These are phyloP conservation scores for Wallacemonas sp. DNA, from an alignment of 208 protist species.

Conservation along the genomic window DNA sequence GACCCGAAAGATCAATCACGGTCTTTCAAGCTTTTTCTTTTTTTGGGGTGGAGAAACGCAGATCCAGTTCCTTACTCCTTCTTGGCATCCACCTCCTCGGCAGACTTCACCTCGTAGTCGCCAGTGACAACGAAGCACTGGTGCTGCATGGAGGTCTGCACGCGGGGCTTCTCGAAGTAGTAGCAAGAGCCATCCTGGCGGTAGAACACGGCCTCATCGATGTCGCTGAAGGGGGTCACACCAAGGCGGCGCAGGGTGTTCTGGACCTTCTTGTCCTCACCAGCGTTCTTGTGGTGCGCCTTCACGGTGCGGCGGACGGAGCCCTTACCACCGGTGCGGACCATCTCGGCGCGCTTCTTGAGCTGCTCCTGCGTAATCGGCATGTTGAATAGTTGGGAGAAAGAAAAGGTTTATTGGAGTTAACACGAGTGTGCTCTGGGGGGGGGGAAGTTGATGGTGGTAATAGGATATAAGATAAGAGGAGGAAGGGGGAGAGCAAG, in stretches of 20 bases:
- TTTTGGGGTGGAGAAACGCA: too few species aligned
- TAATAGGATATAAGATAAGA: slow-evolving; percentile 22
- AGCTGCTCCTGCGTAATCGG: slow-evolving; percentile 83
- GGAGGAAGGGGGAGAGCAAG: slow-evolving; percentile 5
- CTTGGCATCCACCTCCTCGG: slow-evolving; percentile 67
- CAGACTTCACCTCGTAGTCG: slow-evolving; percentile 76
- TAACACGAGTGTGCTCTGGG: slow-evolving; percentile 15
- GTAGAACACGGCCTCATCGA: slow-evolving; percentile 98
- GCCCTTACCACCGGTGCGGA: slow-evolving; percentile 97
- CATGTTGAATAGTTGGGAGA: slow-evolving; percentile 56
- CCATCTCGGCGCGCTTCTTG: slow-evolving; percentile 85
- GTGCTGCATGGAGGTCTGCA: slow-evolving; percentile 95
- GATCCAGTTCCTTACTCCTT: slow-evolving; percentile 36
- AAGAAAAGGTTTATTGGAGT: slow-evolving; percentile 1
- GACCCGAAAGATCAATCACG: too few species aligned
- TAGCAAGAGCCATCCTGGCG: slow-evolving; percentile 95
- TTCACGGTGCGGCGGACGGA: slow-evolving; percentile 87
- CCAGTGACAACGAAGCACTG: slow-evolving; percentile 98
- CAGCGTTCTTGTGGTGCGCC: slow-evolving; percentile 74
- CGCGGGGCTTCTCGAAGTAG: slow-evolving; percentile 97
- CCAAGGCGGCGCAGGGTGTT: slow-evolving; percentile 93
- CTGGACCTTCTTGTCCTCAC: slow-evolving; percentile 96
- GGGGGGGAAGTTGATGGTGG: background rate
- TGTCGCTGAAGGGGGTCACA: slow-evolving; percentile 94
- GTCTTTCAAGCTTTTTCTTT: too few species aligned